Evolutionary conservation across 2,329 filamentous ascomycete genomes (phyloP), one percentile per base, ranked within the genome.

Genomic region (Ceratocystis huliohia): DNA sequence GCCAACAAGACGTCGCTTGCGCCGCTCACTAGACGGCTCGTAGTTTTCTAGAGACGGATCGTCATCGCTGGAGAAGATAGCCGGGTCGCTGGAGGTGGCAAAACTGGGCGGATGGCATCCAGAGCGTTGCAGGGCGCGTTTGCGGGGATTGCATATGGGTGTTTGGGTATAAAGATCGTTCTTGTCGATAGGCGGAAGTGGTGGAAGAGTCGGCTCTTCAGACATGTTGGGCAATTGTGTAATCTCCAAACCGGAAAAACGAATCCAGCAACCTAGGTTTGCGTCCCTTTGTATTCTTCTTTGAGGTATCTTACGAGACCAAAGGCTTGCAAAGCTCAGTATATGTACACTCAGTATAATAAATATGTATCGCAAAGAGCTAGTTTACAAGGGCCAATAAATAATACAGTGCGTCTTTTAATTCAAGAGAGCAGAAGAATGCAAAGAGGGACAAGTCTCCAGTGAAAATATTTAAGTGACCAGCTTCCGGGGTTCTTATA

Each of bases 51-150:
- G 73, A 1, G 82, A 81, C 2, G 84, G 84, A 67, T 88, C 86
- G 71, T 89, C 86, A 68, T 90, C 87, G 73, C 84, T 87, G 3
- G 86, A 89, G 74, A 90, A 90, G 30, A 89, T 74, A 62, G 84
- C 81, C 2, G 86, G 86, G 71, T 90, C 87, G 72, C 87, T 89
- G 22, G 86, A 89, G 72, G 85, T 84, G 72, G 79, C 78, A 69
- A 81, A 76, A 46, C 77, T 71, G 1, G 71, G 68, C 3, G 73
- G 69, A 46, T 72, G 70, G 65, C 73, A 72, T 67, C 73, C 71
- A 28, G 71, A 68, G 22, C 67, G 70, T 20, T 72, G 70, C 41
- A 72, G 70, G 65, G 72, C 73, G 70, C 77, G 77, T 72, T 79
- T 79, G 67, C 74, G 73, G 5, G 75, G 72, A 65, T 76, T 75